A percentile compares a stretch with the other conserved stretches of the same genome.
phyloP scores from a whole-genome alignment of 1,284 basidiomycete species.

The Irpex rosettiformis region DNA sequence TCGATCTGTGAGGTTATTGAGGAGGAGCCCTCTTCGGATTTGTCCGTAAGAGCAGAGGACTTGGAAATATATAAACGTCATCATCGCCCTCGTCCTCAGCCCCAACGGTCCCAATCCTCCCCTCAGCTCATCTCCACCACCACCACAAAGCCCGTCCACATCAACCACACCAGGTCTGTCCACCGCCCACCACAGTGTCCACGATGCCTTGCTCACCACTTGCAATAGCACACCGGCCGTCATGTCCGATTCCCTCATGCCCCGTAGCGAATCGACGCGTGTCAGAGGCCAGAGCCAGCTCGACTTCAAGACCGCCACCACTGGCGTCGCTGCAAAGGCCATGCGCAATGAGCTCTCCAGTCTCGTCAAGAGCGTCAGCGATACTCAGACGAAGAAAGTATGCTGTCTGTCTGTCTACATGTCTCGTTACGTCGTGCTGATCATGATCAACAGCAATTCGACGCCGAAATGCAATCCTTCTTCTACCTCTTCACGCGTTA shows the following conservation, averaged over 20 bases:
- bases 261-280: slow-evolving; percentile 58
- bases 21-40: slow-evolving; percentile 37
- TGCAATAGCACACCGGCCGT: slow-evolving; percentile 37
- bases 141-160: slow-evolving; percentile 60
- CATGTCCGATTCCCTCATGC: slow-evolving; percentile 45
- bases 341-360: slow-evolving; percentile 99
- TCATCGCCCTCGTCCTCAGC: slow-evolving; percentile 48
- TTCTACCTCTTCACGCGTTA: slow-evolving; percentile 99
- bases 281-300: slow-evolving; percentile 68
- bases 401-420: slow-evolving; percentile 20
- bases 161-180: slow-evolving; percentile 37
- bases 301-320: slow-evolving; percentile 97
- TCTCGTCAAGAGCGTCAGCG: slow-evolving; percentile 83
- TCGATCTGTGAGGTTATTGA: slow-evolving; percentile 49
- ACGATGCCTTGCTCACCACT: slow-evolving; percentile 18
- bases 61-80: slow-evolving; percentile 45
- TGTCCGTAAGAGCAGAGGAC: slow-evolving; percentile 17
- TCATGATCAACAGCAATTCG: slow-evolving; percentile 71
- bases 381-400: slow-evolving; percentile 82
- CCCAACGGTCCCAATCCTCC: slow-evolving; percentile 44
- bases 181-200: slow-evolving; percentile 10
- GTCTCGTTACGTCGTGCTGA: slow-evolving; percentile 12
- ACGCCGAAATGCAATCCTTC: slow-evolving; percentile 98
- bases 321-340: slow-evolving; percentile 94
- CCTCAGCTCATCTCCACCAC: slow-evolving; percentile 62